Base-by-base conservation (phyloP, 495 filamentous ascomycete genomes). In the Xylaria cubensis region DNA sequence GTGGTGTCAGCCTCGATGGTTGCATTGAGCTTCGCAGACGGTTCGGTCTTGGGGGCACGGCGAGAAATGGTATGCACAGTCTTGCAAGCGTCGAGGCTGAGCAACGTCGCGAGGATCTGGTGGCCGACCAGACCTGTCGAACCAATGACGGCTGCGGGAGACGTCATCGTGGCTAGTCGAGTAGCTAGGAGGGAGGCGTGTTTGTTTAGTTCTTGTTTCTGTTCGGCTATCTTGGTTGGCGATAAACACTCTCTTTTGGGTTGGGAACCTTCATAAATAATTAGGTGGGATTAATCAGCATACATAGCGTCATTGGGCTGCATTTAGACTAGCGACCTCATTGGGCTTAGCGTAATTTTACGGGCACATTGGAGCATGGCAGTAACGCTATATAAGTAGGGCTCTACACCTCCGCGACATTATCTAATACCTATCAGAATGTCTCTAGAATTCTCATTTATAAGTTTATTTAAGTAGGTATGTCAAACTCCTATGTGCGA, bases 51-150 rank as follows among this genome's bases (percentile, higher is more conserved):
- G 77, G 86, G 77, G 36, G 82, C 72, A 73, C 88, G 86, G 26
- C 90, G 84, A 21, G 87, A 89, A 77, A 92, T 84, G 66, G 90
- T 88, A 66, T 86, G 81, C 65, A 91, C 81, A 1, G 83, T 78
- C 55, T 81, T 75, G 72, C 82, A 80, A 56, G 80, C 69, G 56
- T 85, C 80, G 69, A 74, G 67, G 41, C 67, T n/a, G 59, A 92
- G 83, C 34, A 91, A 84, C 9, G 85, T 86, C 46, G 80, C 79
- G 34, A 91, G 83, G 76, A 91, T 90, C 71, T 88, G 78, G 51
- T 82, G 83, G 68, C 90, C 90, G 3, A 86, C 83, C 13, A 88
- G 84, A 74, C 88, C 88, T 21, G 88, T 90, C 66, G 82, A 83
- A 73, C 88, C 88, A 66, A 90, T 82, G 51, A 90, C 74, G 55